Base-by-base conservation (phyloP, 345 rosid species). In the Barbarea vulgaris region DNA sequence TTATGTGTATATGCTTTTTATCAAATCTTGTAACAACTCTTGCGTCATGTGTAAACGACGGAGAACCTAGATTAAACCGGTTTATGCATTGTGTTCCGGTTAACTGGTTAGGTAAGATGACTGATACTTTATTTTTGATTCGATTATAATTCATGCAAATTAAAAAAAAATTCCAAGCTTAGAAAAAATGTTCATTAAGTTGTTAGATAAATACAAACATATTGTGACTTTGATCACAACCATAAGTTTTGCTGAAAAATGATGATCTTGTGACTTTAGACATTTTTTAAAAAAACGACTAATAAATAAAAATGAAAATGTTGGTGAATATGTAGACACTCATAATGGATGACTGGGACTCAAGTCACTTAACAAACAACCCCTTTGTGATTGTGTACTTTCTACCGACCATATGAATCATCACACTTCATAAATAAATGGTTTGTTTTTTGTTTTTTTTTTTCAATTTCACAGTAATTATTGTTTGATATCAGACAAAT, bases 321-420 rank as follows among this genome's bases (percentile, higher is more conserved):
- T 77, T 64, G 44, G 72, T 21, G 54, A 14, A 34, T 48, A 3
- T 8, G 42, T 41, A 30, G 61, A 64, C 72, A 65, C 21, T 64
- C 48, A 64, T 64, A 70, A 77, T 77, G 81, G 73, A 71, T 77
- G 77, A 77, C 56, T 71, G 13, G 67, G 77, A 64, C 11, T 64
- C 72, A 3, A 77, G 55, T 77, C 80, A 76, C 55, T 64, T 68
- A 22, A 57, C 55, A 64, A 56, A 64, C 56, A 64, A 57, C 28
- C 21, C 50, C 51, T 65, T 70, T 64, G 80, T 77, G 80, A 64
- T 70, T 34, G 30, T 70, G 71, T 55, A 70, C 67, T 70, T 63
- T 64, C 47, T 48, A 25, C 73, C 60, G 61, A 77, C 67, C 76
- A 50, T 64, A 42, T 56, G 76, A 70, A 55, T 70, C 63, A 17